Percentiles rank a stretch among this genome's conserved stretches.
phyloP scores from a whole-genome alignment of 2,329 filamentous ascomycete species.

The Sporothrix mexicana region DNA sequence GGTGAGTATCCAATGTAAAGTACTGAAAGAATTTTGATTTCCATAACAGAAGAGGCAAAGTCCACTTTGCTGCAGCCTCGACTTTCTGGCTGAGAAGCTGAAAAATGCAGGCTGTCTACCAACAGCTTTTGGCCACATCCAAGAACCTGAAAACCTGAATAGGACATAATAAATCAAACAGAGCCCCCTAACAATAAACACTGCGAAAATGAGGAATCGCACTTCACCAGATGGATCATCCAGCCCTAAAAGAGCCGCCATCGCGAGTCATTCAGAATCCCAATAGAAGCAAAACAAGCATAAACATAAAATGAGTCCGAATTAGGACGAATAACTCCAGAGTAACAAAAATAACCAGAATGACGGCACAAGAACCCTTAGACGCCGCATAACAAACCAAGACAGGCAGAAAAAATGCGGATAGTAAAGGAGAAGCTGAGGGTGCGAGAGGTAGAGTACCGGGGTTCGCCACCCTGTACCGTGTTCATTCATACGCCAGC shows the following conservation, averaged over 20 bases:
- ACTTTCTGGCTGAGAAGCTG: not conserved
- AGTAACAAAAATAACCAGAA: not conserved
- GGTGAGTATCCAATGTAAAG: not conserved
- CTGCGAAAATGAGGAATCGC: too few relatives aligned
- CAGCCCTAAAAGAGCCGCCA: not conserved
- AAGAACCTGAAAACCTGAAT: not conserved
- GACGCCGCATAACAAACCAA: too few relatives aligned
- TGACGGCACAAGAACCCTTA: too few relatives aligned
- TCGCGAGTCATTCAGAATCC: not conserved
- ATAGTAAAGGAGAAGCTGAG: too few relatives aligned
- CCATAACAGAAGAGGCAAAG: not conserved
- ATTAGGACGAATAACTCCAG: not conserved
- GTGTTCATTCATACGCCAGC: constrained; percentile 44
- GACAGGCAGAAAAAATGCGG: not conserved
- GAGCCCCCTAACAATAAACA: not conserved
- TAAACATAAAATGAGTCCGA: not conserved
- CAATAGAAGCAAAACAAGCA: not conserved
- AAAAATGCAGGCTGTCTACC: not conserved
- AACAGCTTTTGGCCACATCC: not conserved
- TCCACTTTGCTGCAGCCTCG: not conserved
- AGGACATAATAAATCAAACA: not conserved
- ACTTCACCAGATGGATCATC: too few relatives aligned
- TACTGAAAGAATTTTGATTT: not conserved
- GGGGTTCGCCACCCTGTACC: not conserved
- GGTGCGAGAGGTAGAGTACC: too few relatives aligned